Base-by-base conservation (phyloP, 2,329 filamentous ascomycete genomes). In the Botryotinia narcissicola region DNA sequence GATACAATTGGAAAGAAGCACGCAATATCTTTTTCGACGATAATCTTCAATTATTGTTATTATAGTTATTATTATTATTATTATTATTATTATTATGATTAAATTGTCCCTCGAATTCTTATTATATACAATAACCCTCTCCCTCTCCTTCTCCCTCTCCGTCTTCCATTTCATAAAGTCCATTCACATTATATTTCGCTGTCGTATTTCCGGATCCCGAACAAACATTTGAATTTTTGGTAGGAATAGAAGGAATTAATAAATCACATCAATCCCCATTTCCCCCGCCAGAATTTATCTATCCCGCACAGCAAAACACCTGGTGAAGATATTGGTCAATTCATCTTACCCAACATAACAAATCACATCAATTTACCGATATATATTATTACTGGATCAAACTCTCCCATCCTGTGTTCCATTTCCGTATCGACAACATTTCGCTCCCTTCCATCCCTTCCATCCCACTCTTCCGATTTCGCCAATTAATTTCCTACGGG, bases 381-480 rank as follows among this genome's bases (percentile, higher is more conserved):
- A 44, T 2, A 44, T 20, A 20, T 44, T 22, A 29, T 32, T 32
- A 64, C 25, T 46, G 40, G 61, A 64, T 32, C 61, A 20, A 46
- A 22, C 18, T 35, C 12, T 16, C 37, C n/a, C 51, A 44, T 67
- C 48, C n/a, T 67, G 63, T 67, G 32, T 54, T 7, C 48, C 32
- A 16, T 40, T 12, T 67, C 32, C 44, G 12, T 35, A 46, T 35
- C 51, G 48, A 37, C 54, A 48, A 32, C 44, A 54, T 29, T 48
- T 59, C 42, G 42, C 32, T 12, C 44, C 12, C n/a, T 18, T 57
- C 51, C 51, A 57, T 54, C 46, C 46, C 48, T 25, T n/a, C 25
- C 44, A 67, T 66, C 60, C 64, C 51, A 54, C 59, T 46, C 59
- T 73, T 73, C 48, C 70, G 70, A 46, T 48, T 25, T 67, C 70